A percentile compares a stretch with the other conserved stretches of the same genome.
phyloP scores from a whole-genome alignment of 306 rosid species.

The Pachyrhizus erosus region DNA sequence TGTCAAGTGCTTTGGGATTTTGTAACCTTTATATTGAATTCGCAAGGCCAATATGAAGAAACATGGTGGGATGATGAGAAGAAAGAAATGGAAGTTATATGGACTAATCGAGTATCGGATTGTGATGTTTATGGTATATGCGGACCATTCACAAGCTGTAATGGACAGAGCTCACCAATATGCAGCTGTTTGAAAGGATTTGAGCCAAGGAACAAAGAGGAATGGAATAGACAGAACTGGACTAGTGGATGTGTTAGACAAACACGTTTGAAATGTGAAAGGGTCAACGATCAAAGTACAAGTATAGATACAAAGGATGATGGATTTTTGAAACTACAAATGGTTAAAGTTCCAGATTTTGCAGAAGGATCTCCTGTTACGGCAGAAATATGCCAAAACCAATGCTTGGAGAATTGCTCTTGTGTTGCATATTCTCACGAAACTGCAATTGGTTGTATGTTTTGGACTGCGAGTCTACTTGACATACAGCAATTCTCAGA shows the following conservation, averaged over 20 bases:
- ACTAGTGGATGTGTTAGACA: constrained; percentile 32
- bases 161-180: neutral
- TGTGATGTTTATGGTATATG: constrained; percentile 34
- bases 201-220: constrained; percentile 35
- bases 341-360: constrained; percentile 46
- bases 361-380: neutral
- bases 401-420: constrained; percentile 42
- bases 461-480: constrained; percentile 32
- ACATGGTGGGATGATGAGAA: neutral
- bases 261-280: constrained; percentile 45
- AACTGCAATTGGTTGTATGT: constrained; percentile 26
- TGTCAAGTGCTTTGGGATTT: no score
- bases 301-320: constrained; percentile 21
- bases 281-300: neutral
- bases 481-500: constrained; percentile 26
- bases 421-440: constrained; percentile 35
- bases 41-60: constrained; percentile 1
- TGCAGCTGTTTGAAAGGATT: constrained; percentile 60
- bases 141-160: constrained; percentile 29
- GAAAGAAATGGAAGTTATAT: neutral
- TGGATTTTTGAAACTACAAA: constrained; percentile 40
- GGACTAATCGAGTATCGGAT: neutral
- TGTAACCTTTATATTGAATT: neutral
- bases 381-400: constrained; percentile 2
- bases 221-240: constrained; percentile 46